Conservation (phyloP, 257 asterid genomes). For the Solanum sejunctum region DNA sequence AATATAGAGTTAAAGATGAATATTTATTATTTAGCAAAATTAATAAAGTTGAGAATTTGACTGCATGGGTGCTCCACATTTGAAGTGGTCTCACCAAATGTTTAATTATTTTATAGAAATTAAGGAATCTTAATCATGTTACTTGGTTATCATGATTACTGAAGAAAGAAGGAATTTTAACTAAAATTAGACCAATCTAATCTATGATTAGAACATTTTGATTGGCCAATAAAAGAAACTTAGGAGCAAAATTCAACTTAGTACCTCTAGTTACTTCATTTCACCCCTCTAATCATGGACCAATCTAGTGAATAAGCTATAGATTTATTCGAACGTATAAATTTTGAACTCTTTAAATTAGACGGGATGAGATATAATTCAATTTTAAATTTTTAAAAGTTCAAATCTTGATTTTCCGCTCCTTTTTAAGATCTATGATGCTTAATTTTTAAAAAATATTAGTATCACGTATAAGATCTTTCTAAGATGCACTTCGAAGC, state of each 20-base stretch:
- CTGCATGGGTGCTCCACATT: not conserved
- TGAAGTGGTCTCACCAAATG: not conserved
- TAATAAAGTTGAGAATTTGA: not conserved
- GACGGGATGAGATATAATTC: not conserved
- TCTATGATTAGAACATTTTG: not conserved
- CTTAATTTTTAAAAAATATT: not conserved
- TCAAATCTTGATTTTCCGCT: not conserved
- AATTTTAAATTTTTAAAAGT: not conserved
- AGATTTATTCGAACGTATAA: not conserved
- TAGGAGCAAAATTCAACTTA: not conserved
- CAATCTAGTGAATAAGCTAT: not conserved
- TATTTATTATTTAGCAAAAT: not conserved
- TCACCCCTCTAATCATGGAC: not conserved
- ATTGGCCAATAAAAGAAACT: not conserved
- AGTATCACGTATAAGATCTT: not conserved
- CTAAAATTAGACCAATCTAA: not conserved
- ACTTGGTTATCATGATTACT: not conserved
- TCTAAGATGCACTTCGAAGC: not conserved
- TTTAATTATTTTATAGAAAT: not conserved
- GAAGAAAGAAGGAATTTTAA: not conserved
- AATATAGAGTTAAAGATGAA: not conserved
- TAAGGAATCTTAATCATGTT: not conserved
- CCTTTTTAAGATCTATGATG: not conserved
- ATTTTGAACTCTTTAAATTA: not conserved
- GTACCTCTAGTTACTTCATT: not conserved